phyloP scores from a whole-genome alignment of 2,329 filamentous ascomycete species.

The Ambrosiella xylebori region DNA sequence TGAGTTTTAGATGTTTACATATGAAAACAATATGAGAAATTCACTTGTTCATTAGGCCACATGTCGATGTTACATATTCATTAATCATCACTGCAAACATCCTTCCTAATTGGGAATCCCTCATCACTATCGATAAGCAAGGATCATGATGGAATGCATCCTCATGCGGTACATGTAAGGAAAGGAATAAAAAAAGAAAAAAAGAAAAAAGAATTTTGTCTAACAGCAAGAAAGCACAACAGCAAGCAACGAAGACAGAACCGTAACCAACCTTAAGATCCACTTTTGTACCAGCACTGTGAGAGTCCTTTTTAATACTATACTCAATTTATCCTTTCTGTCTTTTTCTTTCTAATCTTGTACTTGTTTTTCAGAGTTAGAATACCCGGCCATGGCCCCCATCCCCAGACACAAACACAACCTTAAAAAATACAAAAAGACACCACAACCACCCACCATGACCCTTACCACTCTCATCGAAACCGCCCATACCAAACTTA shows the following conservation, averaged over 20 bases:
- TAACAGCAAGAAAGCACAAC: no score
- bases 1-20: background rate
- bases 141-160: constrained; percentile 4
- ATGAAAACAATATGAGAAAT: background rate
- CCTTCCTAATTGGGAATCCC: background rate
- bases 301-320: no score
- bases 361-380: background rate
- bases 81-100: background rate
- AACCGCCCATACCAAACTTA: constrained; percentile 26
- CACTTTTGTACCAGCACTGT: no score
- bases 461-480: constrained; percentile 19
- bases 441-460: constrained; percentile 15
- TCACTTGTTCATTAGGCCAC: background rate
- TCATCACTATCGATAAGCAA: constrained; percentile 11
- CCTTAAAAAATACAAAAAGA: constrained; percentile 20
- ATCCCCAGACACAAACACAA: constrained; percentile 15
- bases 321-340: background rate
- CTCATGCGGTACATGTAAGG: constrained; percentile 7
- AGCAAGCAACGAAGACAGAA: background rate
- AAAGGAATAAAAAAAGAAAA: constrained; percentile 9
- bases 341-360: background rate
- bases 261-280: background rate
- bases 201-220: constrained; percentile 6
- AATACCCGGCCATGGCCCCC: constrained; percentile 23
- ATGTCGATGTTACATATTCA: background rate